Conservation (phyloP, 2,329 filamentous ascomycete genomes). For the Fusarium fujikuroi region DNA sequence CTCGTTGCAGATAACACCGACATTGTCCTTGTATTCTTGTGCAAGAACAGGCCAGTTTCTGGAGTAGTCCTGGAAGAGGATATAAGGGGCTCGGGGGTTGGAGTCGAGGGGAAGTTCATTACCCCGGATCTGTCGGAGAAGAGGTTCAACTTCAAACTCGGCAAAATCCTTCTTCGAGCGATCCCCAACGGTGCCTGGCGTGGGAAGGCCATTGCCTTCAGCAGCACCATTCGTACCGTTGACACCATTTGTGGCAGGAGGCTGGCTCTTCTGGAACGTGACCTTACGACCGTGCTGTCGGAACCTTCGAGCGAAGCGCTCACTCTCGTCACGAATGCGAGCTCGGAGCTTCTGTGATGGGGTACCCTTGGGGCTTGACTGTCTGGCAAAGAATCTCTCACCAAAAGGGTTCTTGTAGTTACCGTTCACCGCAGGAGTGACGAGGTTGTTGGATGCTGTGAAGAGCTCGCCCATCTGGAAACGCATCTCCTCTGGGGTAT, state of each 20-base stretch:
- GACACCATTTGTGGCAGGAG: slow-evolving; percentile 29
- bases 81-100: slow-evolving; percentile 64
- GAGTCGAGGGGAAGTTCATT: slow-evolving; percentile 64
- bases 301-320: slow-evolving; percentile 60
- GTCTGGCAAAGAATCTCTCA: slow-evolving; percentile 62
- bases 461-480: slow-evolving; percentile 65
- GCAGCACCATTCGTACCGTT: slow-evolving; percentile 19
- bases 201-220: slow-evolving; percentile 41
- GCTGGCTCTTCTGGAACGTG: slow-evolving; percentile 51
- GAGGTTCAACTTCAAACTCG: slow-evolving; percentile 59
- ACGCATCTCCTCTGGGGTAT: slow-evolving; percentile 64
- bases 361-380: slow-evolving; percentile 61
- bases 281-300: slow-evolving; percentile 62
- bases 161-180: slow-evolving; percentile 61
- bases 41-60: slow-evolving; percentile 64
- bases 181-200: slow-evolving; percentile 48
- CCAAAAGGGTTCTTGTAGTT: slow-evolving; percentile 66
- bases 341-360: slow-evolving; percentile 63
- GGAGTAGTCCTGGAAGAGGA: slow-evolving; percentile 64
- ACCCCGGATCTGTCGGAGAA: slow-evolving; percentile 61
- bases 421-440: slow-evolving; percentile 63
- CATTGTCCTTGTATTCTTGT: slow-evolving; percentile 65
- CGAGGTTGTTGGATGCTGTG: slow-evolving; percentile 63
- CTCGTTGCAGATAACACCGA: slow-evolving; percentile 64
- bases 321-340: slow-evolving; percentile 62